Conservation (phyloP, 2,329 filamentous ascomycete genomes). For the Fonsecaea monophora region DNA sequence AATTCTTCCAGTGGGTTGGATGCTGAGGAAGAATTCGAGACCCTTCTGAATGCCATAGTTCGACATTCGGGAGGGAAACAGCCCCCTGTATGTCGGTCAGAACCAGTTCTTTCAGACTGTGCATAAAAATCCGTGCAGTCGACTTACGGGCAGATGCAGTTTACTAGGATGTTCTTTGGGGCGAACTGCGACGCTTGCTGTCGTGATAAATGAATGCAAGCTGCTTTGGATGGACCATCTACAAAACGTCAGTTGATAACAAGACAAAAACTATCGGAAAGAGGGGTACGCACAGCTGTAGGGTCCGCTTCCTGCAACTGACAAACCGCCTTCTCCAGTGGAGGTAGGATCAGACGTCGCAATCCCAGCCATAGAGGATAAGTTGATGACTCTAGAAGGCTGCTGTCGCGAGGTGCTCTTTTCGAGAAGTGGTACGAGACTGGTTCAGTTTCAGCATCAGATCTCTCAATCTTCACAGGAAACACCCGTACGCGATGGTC, state of each 20-base stretch:
- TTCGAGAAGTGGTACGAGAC: constrained; percentile 55
- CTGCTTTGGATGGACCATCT: constrained; percentile 61
- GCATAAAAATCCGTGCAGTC: too few relatives aligned
- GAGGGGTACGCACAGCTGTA: constrained; percentile 50
- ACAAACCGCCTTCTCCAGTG: constrained; percentile 57
- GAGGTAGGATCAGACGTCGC: constrained; percentile 55
- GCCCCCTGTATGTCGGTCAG: constrained; percentile 48
- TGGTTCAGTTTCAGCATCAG: neutral
- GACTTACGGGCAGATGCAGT: constrained; percentile 48
- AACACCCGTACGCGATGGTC: constrained; percentile 41
- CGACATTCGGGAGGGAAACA: constrained; percentile 62
- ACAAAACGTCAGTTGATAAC: constrained; percentile 20
- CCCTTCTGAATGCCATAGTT: constrained; percentile 59
- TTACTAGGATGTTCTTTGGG: constrained; percentile 60
- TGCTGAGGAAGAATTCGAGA: constrained; percentile 54
- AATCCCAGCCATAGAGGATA: constrained; percentile 57
- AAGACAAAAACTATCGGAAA: neutral
- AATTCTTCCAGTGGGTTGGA: constrained; percentile 56
- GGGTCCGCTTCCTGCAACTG: constrained; percentile 59
- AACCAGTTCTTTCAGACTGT: neutral
- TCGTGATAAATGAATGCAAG: constrained; percentile 60
- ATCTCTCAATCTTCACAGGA: neutral
- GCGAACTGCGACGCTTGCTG: constrained; percentile 60
- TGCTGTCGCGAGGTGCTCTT: constrained; percentile 53
- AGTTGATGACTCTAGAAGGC: constrained; percentile 60